Percentiles rank a stretch among this genome's conserved stretches.
phyloP scores from a whole-genome alignment of 805 yeast species.

The Sugiyamaella floridensis region DNA sequence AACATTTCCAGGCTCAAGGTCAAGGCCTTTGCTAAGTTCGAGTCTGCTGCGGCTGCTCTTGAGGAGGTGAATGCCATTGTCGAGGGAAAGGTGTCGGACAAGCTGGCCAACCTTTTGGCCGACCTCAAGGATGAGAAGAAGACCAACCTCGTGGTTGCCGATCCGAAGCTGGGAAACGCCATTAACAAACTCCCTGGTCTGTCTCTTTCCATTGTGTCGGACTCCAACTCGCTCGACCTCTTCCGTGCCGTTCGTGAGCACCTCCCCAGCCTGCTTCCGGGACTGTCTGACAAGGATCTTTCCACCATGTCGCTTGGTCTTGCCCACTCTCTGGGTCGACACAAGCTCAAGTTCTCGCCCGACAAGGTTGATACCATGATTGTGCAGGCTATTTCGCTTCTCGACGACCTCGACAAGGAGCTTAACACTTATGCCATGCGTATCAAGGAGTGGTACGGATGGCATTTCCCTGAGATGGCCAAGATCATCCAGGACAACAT shows the following conservation, averaged over 20 bases:
- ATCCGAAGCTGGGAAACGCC: constrained; percentile 91
- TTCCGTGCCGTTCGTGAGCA: constrained; percentile 94
- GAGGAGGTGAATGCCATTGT: constrained; percentile 89
- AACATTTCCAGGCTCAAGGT: constrained; percentile 47
- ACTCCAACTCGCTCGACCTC: constrained; percentile 89
- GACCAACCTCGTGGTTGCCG: constrained; percentile 85
- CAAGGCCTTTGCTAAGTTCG: constrained; percentile 91
- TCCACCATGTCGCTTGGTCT: constrained; percentile 96
- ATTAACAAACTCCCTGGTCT: constrained; percentile 85
- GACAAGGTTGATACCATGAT: constrained; percentile 99
- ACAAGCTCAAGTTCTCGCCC: constrained; percentile 93
- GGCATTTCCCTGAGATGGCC: constrained; percentile 99
- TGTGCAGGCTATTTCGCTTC: constrained; percentile 94
- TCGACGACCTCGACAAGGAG: constrained; percentile 96
- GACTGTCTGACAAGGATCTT: constrained; percentile 75
- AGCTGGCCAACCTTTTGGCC: constrained; percentile 60
- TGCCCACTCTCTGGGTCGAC: constrained; percentile 98
- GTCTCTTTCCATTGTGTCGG: constrained; percentile 82
- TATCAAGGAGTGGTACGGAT: constrained; percentile 99
- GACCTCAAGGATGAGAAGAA: constrained; percentile 43
- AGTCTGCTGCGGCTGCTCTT: constrained; percentile 89
- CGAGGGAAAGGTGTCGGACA: constrained; percentile 89
- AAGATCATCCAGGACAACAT: constrained; percentile 93
- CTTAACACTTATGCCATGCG: constrained; percentile 98
- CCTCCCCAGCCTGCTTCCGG: constrained; percentile 90